Conservation (phyloP, 2,329 filamentous ascomycete species). For the Alternaria alternata region DNA sequence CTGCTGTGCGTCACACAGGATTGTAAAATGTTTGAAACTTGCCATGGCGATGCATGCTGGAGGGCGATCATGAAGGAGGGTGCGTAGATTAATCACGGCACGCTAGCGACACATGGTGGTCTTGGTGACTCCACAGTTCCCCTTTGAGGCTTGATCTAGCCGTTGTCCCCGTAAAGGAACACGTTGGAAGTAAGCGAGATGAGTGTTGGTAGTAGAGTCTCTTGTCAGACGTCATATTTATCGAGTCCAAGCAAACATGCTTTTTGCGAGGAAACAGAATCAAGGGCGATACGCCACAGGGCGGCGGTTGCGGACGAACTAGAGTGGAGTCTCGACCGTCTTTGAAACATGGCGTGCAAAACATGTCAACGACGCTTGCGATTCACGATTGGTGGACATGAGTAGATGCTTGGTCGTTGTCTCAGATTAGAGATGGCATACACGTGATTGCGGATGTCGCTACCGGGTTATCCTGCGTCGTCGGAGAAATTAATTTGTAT, state of each 20-base stretch:
- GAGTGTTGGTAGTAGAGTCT: background rate
- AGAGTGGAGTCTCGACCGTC: constrained; percentile 14
- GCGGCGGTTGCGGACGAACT: constrained; percentile 9
- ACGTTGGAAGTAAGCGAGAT: constrained; percentile 6
- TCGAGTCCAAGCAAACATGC: background rate
- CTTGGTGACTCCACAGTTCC: constrained; percentile 14
- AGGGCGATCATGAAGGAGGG: constrained; percentile 35
- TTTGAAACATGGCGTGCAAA: constrained; percentile 22
- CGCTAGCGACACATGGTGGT: constrained; percentile 30
- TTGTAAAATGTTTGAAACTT: constrained; percentile 29
- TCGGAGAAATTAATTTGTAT: constrained; percentile 33
- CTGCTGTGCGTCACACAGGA: constrained; percentile 13
- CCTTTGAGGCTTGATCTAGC: constrained; percentile 13
- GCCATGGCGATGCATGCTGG: constrained; percentile 27
- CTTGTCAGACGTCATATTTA: background rate
- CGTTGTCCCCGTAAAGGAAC: constrained; percentile 3
- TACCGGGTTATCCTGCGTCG: constrained; percentile 14
- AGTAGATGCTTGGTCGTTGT: constrained; percentile 18
- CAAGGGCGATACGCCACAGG: background rate
- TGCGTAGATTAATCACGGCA: constrained; percentile 43
- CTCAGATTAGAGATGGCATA: constrained; percentile 24
- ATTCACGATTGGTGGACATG: constrained; percentile 33
- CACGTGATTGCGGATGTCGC: constrained; percentile 27
- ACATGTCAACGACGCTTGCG: constrained; percentile 3
- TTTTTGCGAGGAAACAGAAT: background rate